These are phyloP conservation scores for Neurospora africana DNA, from an alignment of 495 filamentous ascomycete species.

Conservation along the genomic window DNA sequence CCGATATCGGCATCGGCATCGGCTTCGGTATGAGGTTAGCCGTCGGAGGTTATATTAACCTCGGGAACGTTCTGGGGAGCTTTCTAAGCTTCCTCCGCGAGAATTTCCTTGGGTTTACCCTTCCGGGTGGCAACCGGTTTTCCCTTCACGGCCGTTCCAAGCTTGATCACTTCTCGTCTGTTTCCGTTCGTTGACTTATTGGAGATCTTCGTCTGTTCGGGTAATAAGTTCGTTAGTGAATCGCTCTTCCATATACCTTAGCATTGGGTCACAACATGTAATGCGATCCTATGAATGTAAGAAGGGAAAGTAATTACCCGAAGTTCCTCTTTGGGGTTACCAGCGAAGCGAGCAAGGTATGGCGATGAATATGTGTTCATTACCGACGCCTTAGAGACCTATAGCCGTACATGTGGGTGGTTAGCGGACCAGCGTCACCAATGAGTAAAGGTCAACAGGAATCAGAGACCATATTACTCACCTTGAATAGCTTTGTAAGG, in stretches of 20 bases:
- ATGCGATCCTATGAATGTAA: neutral
- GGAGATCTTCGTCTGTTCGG: neutral
- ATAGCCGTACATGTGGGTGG: neutral
- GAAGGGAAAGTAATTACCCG: neutral
- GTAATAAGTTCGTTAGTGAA: neutral
- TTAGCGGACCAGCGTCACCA: neutral
- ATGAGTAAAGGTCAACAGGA: neutral
- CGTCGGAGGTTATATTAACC: neutral
- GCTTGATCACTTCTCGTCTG: neutral
- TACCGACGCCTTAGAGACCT: neutral
- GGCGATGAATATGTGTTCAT: neutral
- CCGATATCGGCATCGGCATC: neutral
- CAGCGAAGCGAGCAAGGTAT: neutral
- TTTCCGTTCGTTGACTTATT: neutral
- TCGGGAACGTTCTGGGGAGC: neutral
- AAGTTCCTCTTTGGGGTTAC: neutral
- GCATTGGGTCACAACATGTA: no score
- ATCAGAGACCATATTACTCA: neutral
- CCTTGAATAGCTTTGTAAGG: neutral
- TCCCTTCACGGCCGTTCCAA: neutral
- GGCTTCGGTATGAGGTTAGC: neutral
- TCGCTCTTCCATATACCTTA: no score
- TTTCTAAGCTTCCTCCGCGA: neutral
- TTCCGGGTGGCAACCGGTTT: neutral
- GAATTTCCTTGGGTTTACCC: neutral